A percentile compares a stretch with the other conserved stretches of the same genome.
Evolutionary conservation across 768 basidiomycete genomes (phyloP).

Genomic region (Phanerodontia chrysosporium): DNA sequence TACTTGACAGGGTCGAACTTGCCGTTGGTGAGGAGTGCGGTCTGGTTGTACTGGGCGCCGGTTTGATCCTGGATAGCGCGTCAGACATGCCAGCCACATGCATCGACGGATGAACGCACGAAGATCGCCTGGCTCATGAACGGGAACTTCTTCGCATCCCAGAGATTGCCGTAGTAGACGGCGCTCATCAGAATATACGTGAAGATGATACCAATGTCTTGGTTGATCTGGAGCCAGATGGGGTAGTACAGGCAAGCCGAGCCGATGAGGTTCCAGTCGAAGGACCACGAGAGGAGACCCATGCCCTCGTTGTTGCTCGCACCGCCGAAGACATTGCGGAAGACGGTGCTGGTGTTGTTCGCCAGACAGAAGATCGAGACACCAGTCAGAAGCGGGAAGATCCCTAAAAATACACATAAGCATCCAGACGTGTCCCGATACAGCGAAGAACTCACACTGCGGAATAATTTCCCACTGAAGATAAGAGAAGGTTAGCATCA

Average conservation of each 20-base stretch:
- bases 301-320: conserved; percentile 51
- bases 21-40: conserved; percentile 42
- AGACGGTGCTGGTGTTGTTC: conserved; percentile 25
- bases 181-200: conserved; percentile 28
- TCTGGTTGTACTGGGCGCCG: conserved; percentile 36
- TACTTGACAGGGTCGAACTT: conserved; percentile 25
- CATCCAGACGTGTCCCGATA: conserved; percentile 14
- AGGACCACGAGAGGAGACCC: conserved; percentile 51
- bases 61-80: conserved; percentile 14
- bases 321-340: conserved; percentile 30
- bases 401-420: conserved; percentile 24
- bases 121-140: conserved; percentile 37
- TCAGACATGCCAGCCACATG: not conserved
- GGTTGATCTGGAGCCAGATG: conserved; percentile 23
- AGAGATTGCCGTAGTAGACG: conserved; percentile 42
- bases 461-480: conserved; percentile 32
- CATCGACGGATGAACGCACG: conserved; percentile 14
- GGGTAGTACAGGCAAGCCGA: conserved; percentile 35
- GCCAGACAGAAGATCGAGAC: conserved; percentile 34
- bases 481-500: not conserved
- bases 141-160: conserved; percentile 57
- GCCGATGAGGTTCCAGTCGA: conserved; percentile 62
- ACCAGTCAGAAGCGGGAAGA: conserved; percentile 30
- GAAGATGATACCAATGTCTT: conserved; percentile 26
- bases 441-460: conserved; percentile 35